Percentiles rank a stretch among this genome's conserved stretches.
These are phyloP conservation scores for Starmera quercuum DNA, from an alignment of 805 yeast genomes.

Conservation along the genomic window DNA sequence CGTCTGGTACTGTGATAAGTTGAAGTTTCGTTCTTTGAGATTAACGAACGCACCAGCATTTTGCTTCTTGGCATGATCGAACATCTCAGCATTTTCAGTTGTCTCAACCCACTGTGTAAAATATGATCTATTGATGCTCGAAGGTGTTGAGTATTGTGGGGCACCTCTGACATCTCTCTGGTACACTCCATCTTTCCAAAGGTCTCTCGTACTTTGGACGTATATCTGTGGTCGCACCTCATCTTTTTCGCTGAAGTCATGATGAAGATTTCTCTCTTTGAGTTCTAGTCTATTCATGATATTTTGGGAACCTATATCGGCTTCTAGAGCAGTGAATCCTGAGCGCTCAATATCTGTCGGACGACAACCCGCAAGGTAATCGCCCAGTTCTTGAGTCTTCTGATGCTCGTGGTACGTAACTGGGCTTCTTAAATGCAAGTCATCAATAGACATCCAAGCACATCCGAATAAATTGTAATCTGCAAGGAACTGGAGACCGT, in stretches of 20 bases:
- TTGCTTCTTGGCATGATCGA: conserved; percentile 21
- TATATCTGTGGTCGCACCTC: conserved; percentile 15
- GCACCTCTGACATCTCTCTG: conserved; percentile 39
- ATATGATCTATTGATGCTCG: conserved; percentile 19
- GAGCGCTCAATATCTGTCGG: conserved; percentile 35
- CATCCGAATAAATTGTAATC: conserved; percentile 86
- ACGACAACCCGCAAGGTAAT: conserved; percentile 22
- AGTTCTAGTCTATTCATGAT: conserved; percentile 49
- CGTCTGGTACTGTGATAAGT: conserved; percentile 20
- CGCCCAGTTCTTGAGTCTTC: conserved; percentile 24
- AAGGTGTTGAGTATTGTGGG: conserved; percentile 18
- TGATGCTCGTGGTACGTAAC: conserved; percentile 27
- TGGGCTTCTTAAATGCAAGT: conserved; percentile 52
- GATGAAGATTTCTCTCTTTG: conserved; percentile 40
- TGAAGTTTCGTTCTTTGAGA: conserved; percentile 16
- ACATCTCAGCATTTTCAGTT: conserved; percentile 26
- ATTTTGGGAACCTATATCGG: conserved; percentile 58
- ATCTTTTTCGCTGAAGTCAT: conserved; percentile 34
- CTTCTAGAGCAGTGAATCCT: conserved; percentile 58
- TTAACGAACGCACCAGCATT: conserved; percentile 9
- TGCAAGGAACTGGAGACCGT: conserved; percentile 62
- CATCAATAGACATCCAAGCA: conserved; percentile 53
- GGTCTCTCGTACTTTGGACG: conserved; percentile 41
- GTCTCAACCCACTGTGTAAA: conserved; percentile 34
- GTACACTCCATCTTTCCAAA: conserved; percentile 50